A percentile compares a stretch with the other conserved stretches of the same genome.
Evolutionary conservation across 2,329 filamentous ascomycete species (phyloP).

Genomic region (Corinectria fuckeliana): DNA sequence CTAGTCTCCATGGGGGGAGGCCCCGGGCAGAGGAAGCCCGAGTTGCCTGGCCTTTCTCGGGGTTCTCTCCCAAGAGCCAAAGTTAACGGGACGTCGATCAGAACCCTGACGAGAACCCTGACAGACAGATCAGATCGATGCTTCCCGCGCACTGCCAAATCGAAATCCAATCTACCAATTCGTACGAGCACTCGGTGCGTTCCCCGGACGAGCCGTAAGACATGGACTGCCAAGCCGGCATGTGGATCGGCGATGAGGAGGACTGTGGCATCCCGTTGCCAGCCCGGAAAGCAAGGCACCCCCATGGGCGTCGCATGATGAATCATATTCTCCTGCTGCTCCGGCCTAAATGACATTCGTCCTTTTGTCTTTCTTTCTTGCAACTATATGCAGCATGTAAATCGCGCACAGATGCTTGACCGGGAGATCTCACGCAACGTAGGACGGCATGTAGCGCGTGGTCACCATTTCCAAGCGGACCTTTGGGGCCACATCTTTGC

Average conservation of each 20-base stretch:
- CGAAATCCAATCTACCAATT: neutral
- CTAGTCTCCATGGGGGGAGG: neutral
- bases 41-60: too few relatives aligned
- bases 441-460: neutral
- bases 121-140: too few relatives aligned
- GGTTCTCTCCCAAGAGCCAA: neutral
- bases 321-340: conserved; percentile 10
- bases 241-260: conserved; percentile 9
- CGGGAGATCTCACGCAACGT: neutral
- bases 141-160: neutral
- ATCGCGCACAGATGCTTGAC: conserved; percentile 15
- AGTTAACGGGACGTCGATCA: neutral
- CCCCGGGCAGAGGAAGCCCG: neutral
- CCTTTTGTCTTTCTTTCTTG: neutral
- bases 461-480: conserved; percentile 8
- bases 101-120: neutral
- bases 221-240: neutral
- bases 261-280: neutral
- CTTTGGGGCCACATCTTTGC: conserved; percentile 3
- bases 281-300: neutral
- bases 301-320: conserved; percentile 7
- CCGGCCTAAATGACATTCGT: conserved; percentile 5
- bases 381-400: conserved; percentile 13
- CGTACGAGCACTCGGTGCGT: too few relatives aligned
- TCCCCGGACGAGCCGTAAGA: neutral